Evolutionary conservation across 352 stramenopile species (phyloP), one percentile per base, ranked within the genome.

Genomic region (Phytophthora tubulina): DNA sequence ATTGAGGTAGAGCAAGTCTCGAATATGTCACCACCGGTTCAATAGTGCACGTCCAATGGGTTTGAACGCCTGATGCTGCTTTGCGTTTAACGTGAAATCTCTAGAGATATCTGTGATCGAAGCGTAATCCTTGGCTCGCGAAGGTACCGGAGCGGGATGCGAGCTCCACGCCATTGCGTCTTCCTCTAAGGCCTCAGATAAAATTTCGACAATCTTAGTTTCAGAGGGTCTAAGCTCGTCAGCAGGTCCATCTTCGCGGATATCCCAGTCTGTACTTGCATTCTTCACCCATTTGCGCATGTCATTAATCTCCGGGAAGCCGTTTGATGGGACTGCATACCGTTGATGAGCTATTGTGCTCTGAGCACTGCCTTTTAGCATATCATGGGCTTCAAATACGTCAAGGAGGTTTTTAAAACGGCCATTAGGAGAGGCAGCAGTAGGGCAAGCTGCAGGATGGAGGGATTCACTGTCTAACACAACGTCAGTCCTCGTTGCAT

Each of bases 241-340:
- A 21, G 7, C 41, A 21, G 41, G 41, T 6, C 55, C 13, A 15
- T 21, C n/a, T 13, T 46, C 41, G n/a, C 41, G 15, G 1, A 46
- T 9, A n/a, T 46, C n/a, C 21, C 15, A 21, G 41, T 46, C 41
- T 5, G 41, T 21, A n/a, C 15, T 46, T 21, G 50, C n/a, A 33
- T 13, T 45, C 33, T 57, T 8, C 14, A 67, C 48, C 59, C 46
- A 67, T 44, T 67, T 53, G 4, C 15, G 42, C 56, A 63, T 63
- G 31, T 55, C 4, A 13, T 42, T 1, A 45, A 63, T 4, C 11
- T 5, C 2, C 2, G 56, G 56, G 41, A 46, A 48, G 6, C 6
- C 13, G 44, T 36, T 6, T 9, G 5, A 4, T 13, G 3, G 15
- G 6, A 10, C 9, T 46, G 39, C 11, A 8, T 2, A 0, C 14